Percentiles rank a stretch among this genome's conserved stretches.
Conservation (phyloP, 2,329 filamentous ascomycete genomes). For the Colletotrichum sp. region DNA sequence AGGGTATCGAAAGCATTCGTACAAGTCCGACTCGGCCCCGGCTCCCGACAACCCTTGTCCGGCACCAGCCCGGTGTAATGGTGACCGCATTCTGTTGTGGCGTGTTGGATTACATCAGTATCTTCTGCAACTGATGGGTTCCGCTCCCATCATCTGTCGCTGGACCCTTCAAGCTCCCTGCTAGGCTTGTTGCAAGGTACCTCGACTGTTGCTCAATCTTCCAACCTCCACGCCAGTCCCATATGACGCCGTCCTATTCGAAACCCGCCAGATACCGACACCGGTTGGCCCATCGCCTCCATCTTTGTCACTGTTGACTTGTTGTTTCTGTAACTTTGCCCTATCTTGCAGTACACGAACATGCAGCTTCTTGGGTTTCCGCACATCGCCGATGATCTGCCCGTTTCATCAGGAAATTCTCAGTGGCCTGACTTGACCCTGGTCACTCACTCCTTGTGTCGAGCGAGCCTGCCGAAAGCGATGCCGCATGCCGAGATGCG, state of each 20-base stretch:
- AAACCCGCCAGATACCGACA: not conserved
- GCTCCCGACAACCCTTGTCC: not conserved
- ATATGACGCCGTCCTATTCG: not conserved
- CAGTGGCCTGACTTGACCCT: conserved; percentile 11
- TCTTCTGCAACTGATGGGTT: not conserved
- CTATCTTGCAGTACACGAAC: not conserved
- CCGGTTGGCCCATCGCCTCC: not conserved
- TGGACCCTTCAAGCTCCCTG: not conserved
- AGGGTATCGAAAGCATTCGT: not conserved
- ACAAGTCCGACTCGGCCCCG: not conserved
- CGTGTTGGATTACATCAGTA: conserved; percentile 18
- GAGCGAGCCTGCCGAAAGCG: not conserved
- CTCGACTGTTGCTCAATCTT: not conserved
- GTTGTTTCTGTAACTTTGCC: not conserved
- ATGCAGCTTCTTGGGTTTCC: not conserved
- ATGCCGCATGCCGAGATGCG: not conserved
- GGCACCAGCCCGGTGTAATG: conserved; percentile 4
- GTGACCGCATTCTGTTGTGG: conserved; percentile 6
- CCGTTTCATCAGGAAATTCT: not conserved
- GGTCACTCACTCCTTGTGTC: not conserved
- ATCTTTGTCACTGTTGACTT: not conserved
- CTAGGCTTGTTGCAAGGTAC: no score
- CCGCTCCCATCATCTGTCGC: not conserved
- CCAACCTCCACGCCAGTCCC: not conserved
- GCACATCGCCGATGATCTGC: conserved; percentile 1